phyloP scores from a whole-genome alignment of 1,284 basidiomycete species.

The Peniophora sp. region DNA sequence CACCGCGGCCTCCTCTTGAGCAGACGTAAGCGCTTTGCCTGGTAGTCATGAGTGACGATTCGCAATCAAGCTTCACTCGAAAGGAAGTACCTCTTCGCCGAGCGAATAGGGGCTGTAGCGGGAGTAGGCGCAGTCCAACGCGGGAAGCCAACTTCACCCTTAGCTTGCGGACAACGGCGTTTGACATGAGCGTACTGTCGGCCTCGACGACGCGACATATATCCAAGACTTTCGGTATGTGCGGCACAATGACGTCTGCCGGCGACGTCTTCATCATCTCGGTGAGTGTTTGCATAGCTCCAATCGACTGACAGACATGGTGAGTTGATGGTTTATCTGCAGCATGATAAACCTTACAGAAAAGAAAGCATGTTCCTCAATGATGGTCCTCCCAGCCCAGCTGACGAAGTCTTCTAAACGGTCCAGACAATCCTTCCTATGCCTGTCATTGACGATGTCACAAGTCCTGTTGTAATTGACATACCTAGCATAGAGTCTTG shows the following conservation, averaged over 20 bases:
- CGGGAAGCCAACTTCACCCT: constrained; percentile 60
- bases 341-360: constrained; percentile 31
- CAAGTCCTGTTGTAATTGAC: constrained; percentile 9
- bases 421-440: constrained; percentile 53
- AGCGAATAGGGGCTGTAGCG: constrained; percentile 28
- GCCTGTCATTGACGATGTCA: too few relatives aligned
- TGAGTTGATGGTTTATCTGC: not conserved
- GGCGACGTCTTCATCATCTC: constrained; percentile 66
- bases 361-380: constrained; percentile 36
- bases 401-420: constrained; percentile 35
- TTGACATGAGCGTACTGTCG: constrained; percentile 33
- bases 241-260: constrained; percentile 40
- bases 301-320: constrained; percentile 45
- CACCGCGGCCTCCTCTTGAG: too few relatives aligned
- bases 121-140: constrained; percentile 56
- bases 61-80: too few relatives aligned
- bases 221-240: constrained; percentile 35
- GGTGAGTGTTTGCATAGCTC: constrained; percentile 66
- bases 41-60: not conserved
- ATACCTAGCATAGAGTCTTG: constrained; percentile 73
- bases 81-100: constrained; percentile 31
- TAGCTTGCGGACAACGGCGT: constrained; percentile 62
- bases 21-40: not conserved
- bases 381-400: constrained; percentile 33
- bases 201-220: constrained; percentile 34